Evolutionary conservation across 75 land plant genomes (phyloP).

Genomic region (Cupressus sempervirens): DNA sequence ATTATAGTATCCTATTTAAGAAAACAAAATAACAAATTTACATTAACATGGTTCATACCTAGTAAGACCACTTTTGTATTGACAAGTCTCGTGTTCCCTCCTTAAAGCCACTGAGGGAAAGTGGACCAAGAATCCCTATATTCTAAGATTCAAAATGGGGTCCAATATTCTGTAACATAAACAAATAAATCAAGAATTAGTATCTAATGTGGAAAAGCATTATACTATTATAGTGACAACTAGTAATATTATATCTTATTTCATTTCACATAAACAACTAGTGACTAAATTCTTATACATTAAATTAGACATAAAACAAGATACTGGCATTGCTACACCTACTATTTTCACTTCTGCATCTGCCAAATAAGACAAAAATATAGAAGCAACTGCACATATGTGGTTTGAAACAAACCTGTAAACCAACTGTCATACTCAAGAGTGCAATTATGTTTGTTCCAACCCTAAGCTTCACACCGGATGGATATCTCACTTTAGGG

Average conservation of each 20-base stretch:
- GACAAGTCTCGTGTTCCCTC: constrained; percentile 61
- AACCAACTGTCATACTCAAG: constrained; percentile 36
- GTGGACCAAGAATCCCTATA: constrained; percentile 64
- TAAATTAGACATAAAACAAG: background rate
- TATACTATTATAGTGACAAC: background rate
- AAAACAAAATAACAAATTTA: background rate
- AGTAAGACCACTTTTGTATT: constrained; percentile 62
- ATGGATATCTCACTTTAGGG: constrained; percentile 12
- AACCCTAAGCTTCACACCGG: constrained; percentile 17
- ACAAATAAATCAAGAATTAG: background rate
- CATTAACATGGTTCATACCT: constrained; percentile 32
- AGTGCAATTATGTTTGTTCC: constrained; percentile 29
- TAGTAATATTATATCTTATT: background rate
- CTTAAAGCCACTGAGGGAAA: constrained; percentile 55
- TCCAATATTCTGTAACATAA: constrained; percentile 58
- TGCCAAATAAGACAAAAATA: background rate
- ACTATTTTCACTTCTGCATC: background rate
- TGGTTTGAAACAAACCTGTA: constrained; percentile 26
- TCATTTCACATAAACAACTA: background rate
- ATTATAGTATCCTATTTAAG: background rate
- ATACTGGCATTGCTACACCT: background rate
- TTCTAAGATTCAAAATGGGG: constrained; percentile 67
- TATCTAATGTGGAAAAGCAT: background rate
- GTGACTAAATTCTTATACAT: background rate
- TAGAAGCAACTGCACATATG: background rate